Evolutionary conservation across 2,329 filamentous ascomycete species (phyloP).

Genomic region (Scleromitrula shiraiana): DNA sequence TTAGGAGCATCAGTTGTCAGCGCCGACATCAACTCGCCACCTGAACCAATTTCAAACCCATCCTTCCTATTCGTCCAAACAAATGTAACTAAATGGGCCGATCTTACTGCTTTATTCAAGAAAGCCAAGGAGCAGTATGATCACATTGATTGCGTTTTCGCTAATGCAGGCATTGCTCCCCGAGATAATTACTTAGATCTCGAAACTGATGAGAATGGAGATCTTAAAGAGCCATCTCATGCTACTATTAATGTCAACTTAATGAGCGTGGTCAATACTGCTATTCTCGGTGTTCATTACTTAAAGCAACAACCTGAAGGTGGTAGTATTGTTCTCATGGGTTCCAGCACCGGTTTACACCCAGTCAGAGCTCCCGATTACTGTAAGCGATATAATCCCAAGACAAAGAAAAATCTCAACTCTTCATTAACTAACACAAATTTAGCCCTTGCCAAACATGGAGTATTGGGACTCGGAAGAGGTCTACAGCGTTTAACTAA

Average conservation of each 20-base stretch:
- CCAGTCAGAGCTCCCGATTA: slow-evolving; percentile 45
- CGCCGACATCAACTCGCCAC: slow-evolving; percentile 41
- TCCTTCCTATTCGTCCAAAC: slow-evolving; percentile 36
- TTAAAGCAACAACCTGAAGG: slow-evolving; percentile 39
- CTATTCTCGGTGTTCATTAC: slow-evolving; percentile 40
- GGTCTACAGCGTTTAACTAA: slow-evolving; percentile 35
- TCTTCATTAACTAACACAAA: slow-evolving; percentile 23
- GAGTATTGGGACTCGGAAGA: slow-evolving; percentile 44
- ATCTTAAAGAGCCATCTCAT: slow-evolving; percentile 38
- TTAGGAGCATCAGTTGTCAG: slow-evolving; percentile 47
- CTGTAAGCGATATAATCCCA: neutral
- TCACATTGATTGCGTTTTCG: slow-evolving; percentile 21
- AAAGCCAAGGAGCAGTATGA: slow-evolving; percentile 32
- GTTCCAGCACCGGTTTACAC: slow-evolving; percentile 43
- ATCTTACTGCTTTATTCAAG: slow-evolving; percentile 44
- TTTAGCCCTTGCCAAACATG: slow-evolving; percentile 45
- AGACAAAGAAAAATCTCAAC: neutral
- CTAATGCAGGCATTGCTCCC: slow-evolving; percentile 47
- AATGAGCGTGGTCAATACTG: slow-evolving; percentile 42
- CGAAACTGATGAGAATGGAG: slow-evolving; percentile 41
- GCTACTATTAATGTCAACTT: slow-evolving; percentile 42
- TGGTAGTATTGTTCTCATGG: slow-evolving; percentile 47
- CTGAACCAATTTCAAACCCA: slow-evolving; percentile 22
- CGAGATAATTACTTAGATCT: slow-evolving; percentile 39
- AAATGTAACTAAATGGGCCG: slow-evolving; percentile 35